phyloP scores from a whole-genome alignment of 2,329 filamentous ascomycete species.

The Thielaviopsis cerberus region DNA sequence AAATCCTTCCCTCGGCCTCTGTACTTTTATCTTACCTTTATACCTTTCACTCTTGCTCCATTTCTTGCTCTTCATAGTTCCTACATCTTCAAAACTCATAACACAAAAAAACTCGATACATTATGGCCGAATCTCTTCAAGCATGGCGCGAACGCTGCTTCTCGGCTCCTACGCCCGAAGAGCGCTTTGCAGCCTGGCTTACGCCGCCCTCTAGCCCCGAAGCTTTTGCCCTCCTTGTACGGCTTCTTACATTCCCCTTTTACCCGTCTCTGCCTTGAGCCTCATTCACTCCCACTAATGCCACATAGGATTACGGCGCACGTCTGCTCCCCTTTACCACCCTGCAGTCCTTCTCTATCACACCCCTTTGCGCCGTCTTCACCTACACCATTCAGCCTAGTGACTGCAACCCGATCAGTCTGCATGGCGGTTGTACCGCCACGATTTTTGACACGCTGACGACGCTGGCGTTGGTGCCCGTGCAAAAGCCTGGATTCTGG shows the following conservation, averaged over 20 bases:
- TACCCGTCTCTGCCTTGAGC: background rate
- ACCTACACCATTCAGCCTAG: slow-evolving; percentile 28
- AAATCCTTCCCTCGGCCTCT: too few species aligned
- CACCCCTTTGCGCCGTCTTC: slow-evolving; percentile 19
- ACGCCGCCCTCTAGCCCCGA: background rate
- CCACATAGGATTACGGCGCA: background rate
- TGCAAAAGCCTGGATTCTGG: slow-evolving; percentile 39
- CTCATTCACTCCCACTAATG: background rate
- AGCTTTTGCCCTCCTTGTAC: background rate
- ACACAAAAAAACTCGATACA: too few species aligned
- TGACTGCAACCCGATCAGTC: slow-evolving; percentile 37
- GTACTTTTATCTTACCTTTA: too few species aligned
- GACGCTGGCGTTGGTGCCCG: slow-evolving; percentile 35
- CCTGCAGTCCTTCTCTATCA: background rate
- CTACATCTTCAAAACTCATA: too few species aligned
- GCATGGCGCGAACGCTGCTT: background rate
- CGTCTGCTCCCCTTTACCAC: background rate
- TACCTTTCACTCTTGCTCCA: too few species aligned
- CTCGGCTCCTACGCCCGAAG: slow-evolving; percentile 2
- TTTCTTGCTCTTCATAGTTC: background rate
- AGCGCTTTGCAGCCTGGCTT: slow-evolving; percentile 7
- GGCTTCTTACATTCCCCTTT: background rate
- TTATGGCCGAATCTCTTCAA: background rate
- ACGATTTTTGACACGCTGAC: slow-evolving; percentile 52
- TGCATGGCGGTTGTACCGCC: slow-evolving; percentile 45